These are phyloP conservation scores for Sextonia rubra DNA, from an alignment of 164 flowering plant species.

Conservation along the genomic window DNA sequence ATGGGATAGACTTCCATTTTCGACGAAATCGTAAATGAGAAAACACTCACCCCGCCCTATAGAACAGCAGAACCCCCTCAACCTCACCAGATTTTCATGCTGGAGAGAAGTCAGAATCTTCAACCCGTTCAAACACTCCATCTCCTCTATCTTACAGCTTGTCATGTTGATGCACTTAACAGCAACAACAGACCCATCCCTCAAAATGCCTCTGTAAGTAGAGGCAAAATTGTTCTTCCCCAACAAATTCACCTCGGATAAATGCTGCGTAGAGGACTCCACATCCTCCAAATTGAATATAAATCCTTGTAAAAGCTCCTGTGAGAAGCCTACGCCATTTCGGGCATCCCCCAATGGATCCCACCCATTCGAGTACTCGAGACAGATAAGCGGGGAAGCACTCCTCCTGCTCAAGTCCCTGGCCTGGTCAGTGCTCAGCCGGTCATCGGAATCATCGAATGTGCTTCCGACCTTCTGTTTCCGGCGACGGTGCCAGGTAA, in stretches of 20 bases:
- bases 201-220: conserved; percentile 61
- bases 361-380: conserved; percentile 92
- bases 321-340: conserved; percentile 41
- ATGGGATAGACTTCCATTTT: conserved; percentile 65
- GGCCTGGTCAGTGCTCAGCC: conserved; percentile 61
- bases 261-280: conserved; percentile 84
- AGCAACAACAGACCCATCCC: conserved; percentile 83
- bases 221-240: conserved; percentile 77
- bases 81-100: conserved; percentile 68
- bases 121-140: conserved; percentile 78
- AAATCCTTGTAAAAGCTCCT: conserved; percentile 57
- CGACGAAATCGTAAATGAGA: conserved; percentile 71
- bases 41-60: conserved; percentile 91
- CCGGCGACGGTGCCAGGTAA: conserved; percentile 58
- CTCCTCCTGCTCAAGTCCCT: conserved; percentile 57
- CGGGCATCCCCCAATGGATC: conserved; percentile 66
- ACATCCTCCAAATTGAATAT: conserved; percentile 78
- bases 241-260: conserved; percentile 73
- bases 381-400: conserved; percentile 70
- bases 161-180: conserved; percentile 71
- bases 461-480: conserved; percentile 81
- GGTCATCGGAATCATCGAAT: conserved; percentile 51
- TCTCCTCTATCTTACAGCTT: conserved; percentile 80
- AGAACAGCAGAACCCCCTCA: conserved; percentile 94
- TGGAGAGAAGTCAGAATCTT: conserved; percentile 58